Conservation (phyloP, 108 stramenopile genomes). For the Stephanodiscus minutulus region DNA sequence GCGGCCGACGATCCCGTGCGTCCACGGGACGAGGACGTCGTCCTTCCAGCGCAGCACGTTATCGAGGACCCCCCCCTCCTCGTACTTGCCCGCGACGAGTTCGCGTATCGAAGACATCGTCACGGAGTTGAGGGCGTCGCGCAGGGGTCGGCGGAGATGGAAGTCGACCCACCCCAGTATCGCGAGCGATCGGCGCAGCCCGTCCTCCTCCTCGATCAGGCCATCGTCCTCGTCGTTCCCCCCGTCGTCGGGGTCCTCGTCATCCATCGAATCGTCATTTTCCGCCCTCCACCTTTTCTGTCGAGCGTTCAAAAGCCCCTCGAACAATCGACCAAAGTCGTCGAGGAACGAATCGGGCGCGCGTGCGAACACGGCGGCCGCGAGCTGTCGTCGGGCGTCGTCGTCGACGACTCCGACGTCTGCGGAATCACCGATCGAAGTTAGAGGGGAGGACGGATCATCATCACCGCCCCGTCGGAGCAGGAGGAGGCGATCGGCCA, state of each 20-base stretch:
- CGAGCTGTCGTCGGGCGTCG: conserved; percentile 20
- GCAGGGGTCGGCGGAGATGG: conserved; percentile 48
- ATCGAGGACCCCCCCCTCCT: conserved; percentile 49
- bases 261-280: conserved; percentile 16
- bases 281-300: conserved; percentile 37
- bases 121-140: conserved; percentile 53
- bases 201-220: conserved; percentile 18
- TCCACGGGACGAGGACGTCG: conserved; percentile 53
- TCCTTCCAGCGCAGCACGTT: conserved; percentile 54
- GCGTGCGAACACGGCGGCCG: conserved; percentile 59
- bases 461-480: not conserved
- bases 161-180: conserved; percentile 61
- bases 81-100: conserved; percentile 60
- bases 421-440: too few species aligned
- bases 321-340: conserved; percentile 53
- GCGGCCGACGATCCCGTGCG: conserved; percentile 47
- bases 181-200: conserved; percentile 49
- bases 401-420: not conserved
- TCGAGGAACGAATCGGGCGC: conserved; percentile 42
- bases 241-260: conserved; percentile 38
- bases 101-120: conserved; percentile 36
- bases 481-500: conserved; percentile 16
- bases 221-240: conserved; percentile 13
- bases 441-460: not conserved
- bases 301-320: conserved; percentile 41